Evolutionary conservation across 225 moss, liverwort and hornwort species (phyloP), one percentile per base, ranked within the genome.

Genomic region (Climacium dendroides): DNA sequence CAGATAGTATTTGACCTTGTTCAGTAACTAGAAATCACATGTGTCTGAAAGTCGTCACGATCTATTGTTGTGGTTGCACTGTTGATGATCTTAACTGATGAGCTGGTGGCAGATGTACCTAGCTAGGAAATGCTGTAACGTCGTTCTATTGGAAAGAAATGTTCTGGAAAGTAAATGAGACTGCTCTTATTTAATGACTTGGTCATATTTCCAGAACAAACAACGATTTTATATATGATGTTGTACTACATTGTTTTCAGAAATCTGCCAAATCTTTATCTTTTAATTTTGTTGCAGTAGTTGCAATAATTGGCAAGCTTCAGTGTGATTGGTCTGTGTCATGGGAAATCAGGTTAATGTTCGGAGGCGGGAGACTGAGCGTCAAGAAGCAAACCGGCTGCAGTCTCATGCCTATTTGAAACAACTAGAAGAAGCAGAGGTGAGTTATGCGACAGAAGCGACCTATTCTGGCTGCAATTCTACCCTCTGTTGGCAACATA

Each of bases 331-430:
- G 91, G 88, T 83, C 89, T 90, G 90, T 89, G 89, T 89, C 84
- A 86, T 94, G 91, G 85, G 91, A 87, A 85, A 91, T 87, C 91
- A 99, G 98, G 97, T 97, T 63, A 99, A 94, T 90, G 93, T 99
- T 80, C 90, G 98, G 89, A 94, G 97, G 83, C 93, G 98, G 60
- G 98, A 99, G 88, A 97, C 98, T 62, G 98, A 99, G 87, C 96
- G 98, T 88, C 98, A 99, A 91, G 98, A 97, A 90, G 98, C 96
- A 63, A 95, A 88, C 71, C 95, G 98, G 89, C 88, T 99, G 82
- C 98, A 99, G 85, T 99, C 98, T 63, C 94, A 97, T 91, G 95
- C 96, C 28, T 95, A 96, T 89, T 85, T 99, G 79, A 99, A 97
- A 94, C 95, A 99, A 91, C 71, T 94, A 54, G 98, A 97, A 80